Evolutionary conservation across 73 alveolate genomes (phyloP).

Genomic region (Tetrahymena malaccensis): DNA sequence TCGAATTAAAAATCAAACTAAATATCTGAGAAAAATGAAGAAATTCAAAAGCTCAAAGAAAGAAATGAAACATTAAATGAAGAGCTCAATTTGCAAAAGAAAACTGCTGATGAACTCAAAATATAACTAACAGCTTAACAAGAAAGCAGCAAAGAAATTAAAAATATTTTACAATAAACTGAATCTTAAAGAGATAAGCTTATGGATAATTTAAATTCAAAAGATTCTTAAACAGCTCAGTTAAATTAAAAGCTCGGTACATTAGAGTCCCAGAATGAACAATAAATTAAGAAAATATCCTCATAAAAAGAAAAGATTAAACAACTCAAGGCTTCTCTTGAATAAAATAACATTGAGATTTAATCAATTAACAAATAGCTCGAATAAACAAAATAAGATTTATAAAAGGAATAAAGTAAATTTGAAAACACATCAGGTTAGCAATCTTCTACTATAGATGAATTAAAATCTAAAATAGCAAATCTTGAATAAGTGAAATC

Average conservation of each 20-base stretch:
- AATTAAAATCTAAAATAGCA: not conserved
- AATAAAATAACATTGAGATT: not conserved
- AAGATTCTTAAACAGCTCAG: not conserved
- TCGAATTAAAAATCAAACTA: not conserved
- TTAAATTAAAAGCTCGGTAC: not conserved
- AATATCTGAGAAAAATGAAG: not conserved
- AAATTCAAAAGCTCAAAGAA: not conserved
- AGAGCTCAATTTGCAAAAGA: not conserved
- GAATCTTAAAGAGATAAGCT: not conserved
- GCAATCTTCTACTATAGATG: not conserved
- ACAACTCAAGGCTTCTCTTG: not conserved
- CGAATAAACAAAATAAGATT: not conserved
- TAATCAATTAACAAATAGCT: not conserved
- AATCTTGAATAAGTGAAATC: not conserved
- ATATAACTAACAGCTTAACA: not conserved
- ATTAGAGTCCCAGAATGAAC: not conserved
- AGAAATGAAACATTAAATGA: not conserved
- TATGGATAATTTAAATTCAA: not conserved
- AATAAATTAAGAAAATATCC: not conserved
- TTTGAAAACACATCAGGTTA: not conserved
- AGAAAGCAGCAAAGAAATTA: not conserved
- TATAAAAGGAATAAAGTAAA: not conserved
- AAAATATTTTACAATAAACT: not conserved
- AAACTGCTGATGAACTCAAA: not conserved
- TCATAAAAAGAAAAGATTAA: not conserved